These are phyloP conservation scores for Penicillium riverlandense DNA, from an alignment of 495 filamentous ascomycete genomes.

Conservation along the genomic window DNA sequence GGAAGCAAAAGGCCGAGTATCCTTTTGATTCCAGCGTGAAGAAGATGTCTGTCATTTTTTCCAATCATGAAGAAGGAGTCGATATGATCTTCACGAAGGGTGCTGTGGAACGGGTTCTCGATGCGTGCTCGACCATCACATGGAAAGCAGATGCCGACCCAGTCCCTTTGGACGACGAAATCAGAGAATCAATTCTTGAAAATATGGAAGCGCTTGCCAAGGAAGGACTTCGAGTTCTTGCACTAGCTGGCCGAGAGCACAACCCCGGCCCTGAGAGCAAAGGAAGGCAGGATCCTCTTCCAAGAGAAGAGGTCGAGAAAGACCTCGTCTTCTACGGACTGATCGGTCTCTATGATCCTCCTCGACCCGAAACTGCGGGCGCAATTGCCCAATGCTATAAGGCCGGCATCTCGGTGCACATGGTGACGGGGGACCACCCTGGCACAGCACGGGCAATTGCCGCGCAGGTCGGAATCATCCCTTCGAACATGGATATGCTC, in stretches of 20 bases:
- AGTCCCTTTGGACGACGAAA: slow-evolving; percentile 32
- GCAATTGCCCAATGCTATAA: slow-evolving; percentile 55
- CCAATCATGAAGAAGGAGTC: slow-evolving; percentile 16
- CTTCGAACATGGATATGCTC: slow-evolving; percentile 40
- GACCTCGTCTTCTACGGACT: slow-evolving; percentile 58
- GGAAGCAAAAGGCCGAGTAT: slow-evolving; percentile 52
- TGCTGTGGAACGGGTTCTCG: slow-evolving; percentile 71
- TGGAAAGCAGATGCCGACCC: slow-evolving; percentile 30
- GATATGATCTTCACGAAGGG: slow-evolving; percentile 63
- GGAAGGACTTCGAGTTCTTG: slow-evolving; percentile 59
- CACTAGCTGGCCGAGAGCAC: slow-evolving; percentile 46
- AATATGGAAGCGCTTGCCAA: slow-evolving; percentile 60
- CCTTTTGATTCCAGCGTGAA: slow-evolving; percentile 65
- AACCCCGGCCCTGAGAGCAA: slow-evolving; percentile 8
- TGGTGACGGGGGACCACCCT: slow-evolving; percentile 65
- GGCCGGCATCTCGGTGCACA: slow-evolving; percentile 68
- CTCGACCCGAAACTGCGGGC: slow-evolving; percentile 44
- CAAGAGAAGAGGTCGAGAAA: slow-evolving; percentile 52
- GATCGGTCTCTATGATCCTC: slow-evolving; percentile 68
- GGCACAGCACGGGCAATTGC: slow-evolving; percentile 62
- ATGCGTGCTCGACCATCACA: slow-evolving; percentile 52
- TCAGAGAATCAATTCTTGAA: slow-evolving; percentile 43
- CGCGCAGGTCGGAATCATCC: slow-evolving; percentile 60
- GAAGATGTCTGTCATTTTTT: slow-evolving; percentile 61
- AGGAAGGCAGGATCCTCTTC: slow-evolving; percentile 31